A percentile compares a stretch with the other conserved stretches of the same genome.
Evolutionary conservation across 2,329 filamentous ascomycete species (phyloP).

Genomic region (Plenodomus tracheiphilus): DNA sequence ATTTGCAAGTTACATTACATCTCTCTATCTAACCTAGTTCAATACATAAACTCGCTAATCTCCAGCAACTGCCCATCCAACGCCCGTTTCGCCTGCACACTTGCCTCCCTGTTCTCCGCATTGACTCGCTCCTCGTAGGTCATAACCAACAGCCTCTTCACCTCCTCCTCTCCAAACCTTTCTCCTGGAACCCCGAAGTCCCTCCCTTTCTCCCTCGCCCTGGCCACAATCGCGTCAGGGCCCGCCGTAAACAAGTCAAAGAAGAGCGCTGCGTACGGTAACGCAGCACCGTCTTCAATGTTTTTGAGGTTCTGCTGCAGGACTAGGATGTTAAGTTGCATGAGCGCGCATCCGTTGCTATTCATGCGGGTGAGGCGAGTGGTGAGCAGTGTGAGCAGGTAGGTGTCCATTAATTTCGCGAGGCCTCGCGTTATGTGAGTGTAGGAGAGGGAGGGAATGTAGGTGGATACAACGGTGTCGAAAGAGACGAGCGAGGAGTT

Average conservation of each 20-base stretch:
- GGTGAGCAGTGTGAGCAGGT: conserved; percentile 68
- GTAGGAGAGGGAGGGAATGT: conserved; percentile 70
- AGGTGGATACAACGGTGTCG: conserved; percentile 77
- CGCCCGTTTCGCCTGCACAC: conserved; percentile 65
- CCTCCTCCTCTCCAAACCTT: conserved; percentile 43
- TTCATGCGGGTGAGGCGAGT: conserved; percentile 82
- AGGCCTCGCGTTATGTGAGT: conserved; percentile 77
- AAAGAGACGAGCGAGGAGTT: conserved; percentile 85
- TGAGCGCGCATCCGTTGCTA: conserved; percentile 75
- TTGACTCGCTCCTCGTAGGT: conserved; percentile 55
- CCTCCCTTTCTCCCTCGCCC: conserved; percentile 56
- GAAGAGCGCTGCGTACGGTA: conserved; percentile 67
- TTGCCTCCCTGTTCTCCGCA: conserved; percentile 68
- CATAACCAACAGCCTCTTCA: conserved; percentile 49
- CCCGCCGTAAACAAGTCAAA: conserved; percentile 70
- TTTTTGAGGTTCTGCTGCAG: conserved; percentile 97
- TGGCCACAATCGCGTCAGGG: conserved; percentile 65
- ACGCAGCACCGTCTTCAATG: conserved; percentile 71
- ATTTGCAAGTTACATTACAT: no score
- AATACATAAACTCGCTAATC: conserved; percentile 71
- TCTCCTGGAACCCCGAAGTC: conserved; percentile 29
- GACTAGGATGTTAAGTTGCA: conserved; percentile 92
- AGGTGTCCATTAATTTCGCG: conserved; percentile 75
- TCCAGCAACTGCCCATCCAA: conserved; percentile 71
- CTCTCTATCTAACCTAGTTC: no score